phyloP scores from a whole-genome alignment of 163 green algal species.

The Trebouxia gelatinosa region DNA sequence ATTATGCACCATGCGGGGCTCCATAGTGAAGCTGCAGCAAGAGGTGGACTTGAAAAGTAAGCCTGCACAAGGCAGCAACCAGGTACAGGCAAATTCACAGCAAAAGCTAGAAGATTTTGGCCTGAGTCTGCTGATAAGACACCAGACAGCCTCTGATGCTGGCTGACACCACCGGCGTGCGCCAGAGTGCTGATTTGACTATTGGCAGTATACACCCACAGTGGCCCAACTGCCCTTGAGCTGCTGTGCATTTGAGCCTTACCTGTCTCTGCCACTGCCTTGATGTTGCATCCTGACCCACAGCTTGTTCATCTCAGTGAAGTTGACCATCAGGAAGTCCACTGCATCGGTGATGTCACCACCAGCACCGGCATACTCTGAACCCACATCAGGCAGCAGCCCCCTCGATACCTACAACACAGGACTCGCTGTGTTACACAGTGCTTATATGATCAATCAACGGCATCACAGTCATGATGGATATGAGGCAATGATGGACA shows the following conservation, averaged over 20 bases:
- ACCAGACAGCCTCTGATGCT: not conserved
- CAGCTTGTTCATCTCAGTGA: slow-evolving; percentile 99
- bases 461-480: not conserved
- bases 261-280: slow-evolving; percentile 41
- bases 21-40: too few relatives aligned
- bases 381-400: slow-evolving; percentile 77
- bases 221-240: not conserved
- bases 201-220: not conserved
- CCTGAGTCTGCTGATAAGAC: not conserved
- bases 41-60: not conserved
- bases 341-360: slow-evolving; percentile 85
- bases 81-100: not conserved
- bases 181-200: not conserved
- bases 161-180: not conserved
- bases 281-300: slow-evolving; percentile 89
- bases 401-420: slow-evolving; percentile 40
- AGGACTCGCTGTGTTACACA: too few relatives aligned
- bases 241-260: not conserved
- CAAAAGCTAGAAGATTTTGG: not conserved
- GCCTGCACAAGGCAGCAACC: not conserved
- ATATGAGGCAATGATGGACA: not conserved
- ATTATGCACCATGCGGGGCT: too few relatives aligned
- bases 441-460: not conserved
- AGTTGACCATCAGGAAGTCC: slow-evolving; percentile 97
- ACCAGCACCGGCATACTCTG: slow-evolving; percentile 68